Evolutionary conservation across 2,329 filamentous ascomycete species (phyloP).

Genomic region (Aureobasidium sp.): DNA sequence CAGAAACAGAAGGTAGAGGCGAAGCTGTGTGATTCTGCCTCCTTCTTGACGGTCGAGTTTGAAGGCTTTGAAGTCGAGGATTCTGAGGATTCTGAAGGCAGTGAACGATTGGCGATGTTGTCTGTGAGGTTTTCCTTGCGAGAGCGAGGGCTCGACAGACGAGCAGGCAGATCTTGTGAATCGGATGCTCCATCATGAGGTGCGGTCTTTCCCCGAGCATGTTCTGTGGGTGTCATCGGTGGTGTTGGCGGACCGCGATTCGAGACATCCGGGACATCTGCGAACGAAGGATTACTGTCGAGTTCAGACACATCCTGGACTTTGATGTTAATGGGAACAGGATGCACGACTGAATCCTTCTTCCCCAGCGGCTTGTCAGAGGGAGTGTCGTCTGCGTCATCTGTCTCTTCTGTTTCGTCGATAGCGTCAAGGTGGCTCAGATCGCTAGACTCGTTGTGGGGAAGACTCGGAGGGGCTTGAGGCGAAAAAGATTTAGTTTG

Average conservation of each 20-base stretch:
- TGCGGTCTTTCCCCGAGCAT: slow-evolving; percentile 20
- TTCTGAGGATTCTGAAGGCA: background rate
- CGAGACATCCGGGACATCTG: background rate
- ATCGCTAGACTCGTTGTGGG: background rate
- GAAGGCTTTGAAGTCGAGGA: background rate
- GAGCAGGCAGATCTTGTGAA: background rate
- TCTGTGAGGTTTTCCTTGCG: slow-evolving; percentile 9
- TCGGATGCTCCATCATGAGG: slow-evolving; percentile 7
- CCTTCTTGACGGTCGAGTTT: background rate
- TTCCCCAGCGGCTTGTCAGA: background rate
- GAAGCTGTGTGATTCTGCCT: background rate
- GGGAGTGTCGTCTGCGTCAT: background rate
- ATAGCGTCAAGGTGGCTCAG: slow-evolving; percentile 15
- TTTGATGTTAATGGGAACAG: background rate
- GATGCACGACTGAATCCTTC: background rate
- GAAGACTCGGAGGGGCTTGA: background rate
- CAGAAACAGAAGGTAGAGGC: background rate
- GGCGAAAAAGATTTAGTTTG: background rate
- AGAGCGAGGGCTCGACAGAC: background rate
- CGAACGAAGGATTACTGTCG: background rate
- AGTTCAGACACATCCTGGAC: slow-evolving; percentile 3
- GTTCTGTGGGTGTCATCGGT: slow-evolving; percentile 27
- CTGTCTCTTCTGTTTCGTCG: slow-evolving; percentile 13
- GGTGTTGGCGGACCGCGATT: slow-evolving; percentile 26
- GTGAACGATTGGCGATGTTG: slow-evolving; percentile 2